A percentile compares a stretch with the other conserved stretches of the same genome.
phyloP scores from a whole-genome alignment of 1,284 basidiomycete genomes.

The Cutaneotrichosporon sp. region DNA sequence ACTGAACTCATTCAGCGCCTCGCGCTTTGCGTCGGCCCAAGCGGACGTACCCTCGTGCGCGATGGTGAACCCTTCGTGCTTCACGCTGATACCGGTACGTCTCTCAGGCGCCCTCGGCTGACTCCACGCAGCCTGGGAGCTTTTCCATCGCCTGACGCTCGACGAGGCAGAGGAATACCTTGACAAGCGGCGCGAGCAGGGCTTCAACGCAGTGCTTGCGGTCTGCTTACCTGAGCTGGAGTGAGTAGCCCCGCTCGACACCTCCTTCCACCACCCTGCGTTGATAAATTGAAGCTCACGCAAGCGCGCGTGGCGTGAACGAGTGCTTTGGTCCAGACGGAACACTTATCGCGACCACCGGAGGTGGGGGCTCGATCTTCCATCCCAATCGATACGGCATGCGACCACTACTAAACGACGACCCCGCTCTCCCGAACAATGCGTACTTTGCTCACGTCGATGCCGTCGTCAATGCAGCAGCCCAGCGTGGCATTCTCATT shows the following conservation, averaged over 20 bases:
- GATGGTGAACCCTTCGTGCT: neutral
- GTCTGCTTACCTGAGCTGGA: slow-evolving; percentile 19
- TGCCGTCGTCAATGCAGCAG: slow-evolving; percentile 11
- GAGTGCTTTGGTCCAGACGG: slow-evolving; percentile 8
- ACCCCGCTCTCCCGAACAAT: slow-evolving; percentile 11
- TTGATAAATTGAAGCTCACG: too few relatives aligned
- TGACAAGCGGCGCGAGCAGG: slow-evolving; percentile 17
- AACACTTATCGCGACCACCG: slow-evolving; percentile 17
- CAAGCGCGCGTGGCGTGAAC: neutral
- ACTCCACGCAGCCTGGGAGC: slow-evolving; percentile 28
- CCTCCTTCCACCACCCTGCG: too few relatives aligned
- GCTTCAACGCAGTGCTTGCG: slow-evolving; percentile 20
- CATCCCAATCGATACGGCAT: slow-evolving; percentile 7
- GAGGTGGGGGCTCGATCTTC: slow-evolving; percentile 20
- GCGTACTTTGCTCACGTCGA: slow-evolving; percentile 20
- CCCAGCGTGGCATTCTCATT: slow-evolving; percentile 14
- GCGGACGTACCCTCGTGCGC: neutral
- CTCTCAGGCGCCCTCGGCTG: too few relatives aligned
- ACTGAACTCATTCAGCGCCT: neutral
- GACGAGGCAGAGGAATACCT: slow-evolving; percentile 21
- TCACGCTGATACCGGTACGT: too few relatives aligned
- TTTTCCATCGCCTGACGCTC: slow-evolving; percentile 18
- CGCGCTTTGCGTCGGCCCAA: neutral
- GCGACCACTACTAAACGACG: slow-evolving; percentile 2
- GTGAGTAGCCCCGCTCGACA: too few relatives aligned